phyloP scores from a whole-genome alignment of 768 basidiomycete genomes.

The Amanita pallidorosea region DNA sequence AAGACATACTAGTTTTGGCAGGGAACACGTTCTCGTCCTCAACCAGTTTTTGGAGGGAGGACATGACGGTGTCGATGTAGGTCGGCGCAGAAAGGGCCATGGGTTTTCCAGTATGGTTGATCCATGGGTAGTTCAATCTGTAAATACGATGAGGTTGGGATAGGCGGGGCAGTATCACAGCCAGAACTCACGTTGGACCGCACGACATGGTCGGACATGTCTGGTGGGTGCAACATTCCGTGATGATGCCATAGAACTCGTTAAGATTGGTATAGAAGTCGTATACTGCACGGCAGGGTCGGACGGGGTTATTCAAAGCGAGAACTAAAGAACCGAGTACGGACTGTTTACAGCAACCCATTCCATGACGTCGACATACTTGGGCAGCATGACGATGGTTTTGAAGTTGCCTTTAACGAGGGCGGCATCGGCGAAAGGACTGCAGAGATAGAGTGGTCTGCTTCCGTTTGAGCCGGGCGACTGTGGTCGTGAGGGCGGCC shows the following conservation, averaged over 20 bases:
- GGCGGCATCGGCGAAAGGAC: constrained; percentile 90
- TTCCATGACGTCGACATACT: constrained; percentile 92
- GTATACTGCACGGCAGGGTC: constrained; percentile 46
- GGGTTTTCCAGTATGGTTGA: constrained; percentile 82
- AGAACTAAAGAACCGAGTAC: constrained; percentile 16
- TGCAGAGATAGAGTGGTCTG: constrained; percentile 83
- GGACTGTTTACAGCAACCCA: constrained; percentile 94
- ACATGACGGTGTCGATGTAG: constrained; percentile 98
- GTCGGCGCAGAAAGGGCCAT: constrained; percentile 86
- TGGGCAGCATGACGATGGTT: constrained; percentile 93
- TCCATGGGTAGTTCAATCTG: constrained; percentile 92
- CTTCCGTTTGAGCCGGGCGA: constrained; percentile 23
- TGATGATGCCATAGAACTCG: constrained; percentile 90
- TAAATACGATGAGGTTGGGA: neutral
- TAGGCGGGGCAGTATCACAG: neutral
- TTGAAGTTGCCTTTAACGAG: constrained; percentile 98
- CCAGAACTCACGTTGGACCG: constrained; percentile 59
- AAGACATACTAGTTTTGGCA: constrained; percentile 75
- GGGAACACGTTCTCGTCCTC: constrained; percentile 95
- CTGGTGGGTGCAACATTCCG: constrained; percentile 86
- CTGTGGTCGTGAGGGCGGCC: constrained; percentile 25
- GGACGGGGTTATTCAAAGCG: neutral
- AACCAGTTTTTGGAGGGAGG: constrained; percentile 87
- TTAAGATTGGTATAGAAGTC: constrained; percentile 98
- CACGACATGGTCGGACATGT: constrained; percentile 91